A percentile compares a stretch with the other conserved stretches of the same genome.
Evolutionary conservation across 1,139 yeast species (phyloP).

Genomic region (Petasospora fabianii): DNA sequence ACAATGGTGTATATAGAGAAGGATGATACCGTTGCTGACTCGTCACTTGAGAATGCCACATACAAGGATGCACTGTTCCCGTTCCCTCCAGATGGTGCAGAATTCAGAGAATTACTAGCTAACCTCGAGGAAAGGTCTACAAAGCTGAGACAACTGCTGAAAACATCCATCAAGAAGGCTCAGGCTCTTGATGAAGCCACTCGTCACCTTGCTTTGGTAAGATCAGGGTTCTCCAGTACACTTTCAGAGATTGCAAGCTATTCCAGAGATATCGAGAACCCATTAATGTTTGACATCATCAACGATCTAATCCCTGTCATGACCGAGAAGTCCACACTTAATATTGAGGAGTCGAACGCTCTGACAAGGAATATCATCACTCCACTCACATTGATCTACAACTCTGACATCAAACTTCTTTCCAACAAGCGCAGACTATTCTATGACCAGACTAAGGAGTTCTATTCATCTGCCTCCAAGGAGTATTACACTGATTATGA

Average conservation of each 20-base stretch:
- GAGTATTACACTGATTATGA: conserved; percentile 34
- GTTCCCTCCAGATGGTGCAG: conserved; percentile 13
- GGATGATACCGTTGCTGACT: conserved; percentile 1
- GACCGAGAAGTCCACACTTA: conserved; percentile 20
- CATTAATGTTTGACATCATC: conserved; percentile 13
- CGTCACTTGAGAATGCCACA: background rate
- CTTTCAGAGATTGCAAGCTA: conserved; percentile 17
- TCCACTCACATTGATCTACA: conserved; percentile 17
- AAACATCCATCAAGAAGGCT: conserved; percentile 18
- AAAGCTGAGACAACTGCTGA: conserved; percentile 11
- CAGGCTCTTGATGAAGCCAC: conserved; percentile 21
- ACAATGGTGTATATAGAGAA: conserved; percentile 1
- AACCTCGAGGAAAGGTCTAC: conserved; percentile 12
- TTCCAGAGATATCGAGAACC: conserved; percentile 9
- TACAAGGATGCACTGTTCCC: conserved; percentile 8
- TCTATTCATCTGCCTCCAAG: conserved; percentile 66
- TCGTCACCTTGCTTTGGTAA: conserved; percentile 19
- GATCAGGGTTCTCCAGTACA: conserved; percentile 17
- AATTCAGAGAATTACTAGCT: conserved; percentile 10
- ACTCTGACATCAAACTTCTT: conserved; percentile 22
- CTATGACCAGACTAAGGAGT: conserved; percentile 58
- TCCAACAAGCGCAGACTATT: conserved; percentile 18
- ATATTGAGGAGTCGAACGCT: conserved; percentile 19
- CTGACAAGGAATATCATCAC: conserved; percentile 16
- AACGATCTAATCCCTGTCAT: conserved; percentile 15